A percentile compares a stretch with the other conserved stretches of the same genome.
Evolutionary conservation across 257 asterid species (phyloP).

Genomic region (Primulina huaijiensis): DNA sequence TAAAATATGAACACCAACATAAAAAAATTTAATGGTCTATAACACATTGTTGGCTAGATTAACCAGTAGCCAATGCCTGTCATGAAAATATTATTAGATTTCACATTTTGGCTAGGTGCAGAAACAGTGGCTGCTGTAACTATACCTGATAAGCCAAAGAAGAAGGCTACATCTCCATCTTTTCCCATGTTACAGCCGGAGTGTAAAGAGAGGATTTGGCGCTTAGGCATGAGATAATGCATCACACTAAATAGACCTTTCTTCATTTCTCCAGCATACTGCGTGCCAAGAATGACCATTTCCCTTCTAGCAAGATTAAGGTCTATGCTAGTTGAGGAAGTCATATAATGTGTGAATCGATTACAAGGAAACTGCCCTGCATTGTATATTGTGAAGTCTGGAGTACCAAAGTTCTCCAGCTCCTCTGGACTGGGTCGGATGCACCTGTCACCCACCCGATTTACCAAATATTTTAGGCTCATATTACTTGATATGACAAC

Average conservation of each 20-base stretch:
- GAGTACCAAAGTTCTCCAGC: conserved; percentile 84
- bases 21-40: neutral
- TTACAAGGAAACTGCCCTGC: conserved; percentile 95
- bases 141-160: conserved; percentile 89
- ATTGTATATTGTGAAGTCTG: conserved; percentile 95
- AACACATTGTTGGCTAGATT: neutral
- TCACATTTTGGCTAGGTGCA: conserved; percentile 23
- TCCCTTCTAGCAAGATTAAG: conserved; percentile 78
- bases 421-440: conserved; percentile 91
- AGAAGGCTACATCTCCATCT: conserved; percentile 88
- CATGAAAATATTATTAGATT: conserved; percentile 2
- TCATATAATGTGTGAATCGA: conserved; percentile 90
- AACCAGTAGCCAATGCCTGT: neutral
- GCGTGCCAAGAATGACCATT: conserved; percentile 96
- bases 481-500: neutral
- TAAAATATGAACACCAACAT: conserved; percentile 17
- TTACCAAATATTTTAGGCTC: neutral
- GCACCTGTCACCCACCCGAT: conserved; percentile 69
- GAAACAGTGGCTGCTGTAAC: conserved; percentile 18
- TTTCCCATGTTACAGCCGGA: conserved; percentile 93
- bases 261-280: conserved; percentile 97
- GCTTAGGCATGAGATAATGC: conserved; percentile 99
- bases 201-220: conserved; percentile 81
- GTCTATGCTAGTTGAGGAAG: conserved; percentile 95
- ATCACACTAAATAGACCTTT: conserved; percentile 85